Evolutionary conservation across 2,329 filamentous ascomycete genomes (phyloP), one percentile per base, ranked within the genome.

Genomic region (Fusarium guadeloupense): DNA sequence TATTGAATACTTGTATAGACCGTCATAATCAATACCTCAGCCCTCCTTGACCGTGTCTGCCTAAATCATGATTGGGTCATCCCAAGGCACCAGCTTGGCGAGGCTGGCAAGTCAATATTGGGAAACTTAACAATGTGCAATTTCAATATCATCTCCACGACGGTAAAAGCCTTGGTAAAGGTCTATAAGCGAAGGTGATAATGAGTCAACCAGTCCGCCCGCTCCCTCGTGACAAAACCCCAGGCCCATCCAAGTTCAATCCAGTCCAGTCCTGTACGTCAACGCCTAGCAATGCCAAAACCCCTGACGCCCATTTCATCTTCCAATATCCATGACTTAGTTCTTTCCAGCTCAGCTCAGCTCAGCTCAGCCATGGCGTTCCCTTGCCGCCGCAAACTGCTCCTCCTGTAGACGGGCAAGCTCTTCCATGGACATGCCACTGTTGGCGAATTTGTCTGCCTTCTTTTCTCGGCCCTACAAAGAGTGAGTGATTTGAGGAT

Each of bases 371-470:
- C 65, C 68, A 52, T 78, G 76, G 46, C 76, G 74, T 64, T 77
- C 58, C 54, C 76, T 71, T 7, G 93, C 93, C 54, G 87, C 89
- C 37, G 90, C 89, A 77, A 99, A 98, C 67, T 97, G 86, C 75
- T 96, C 93, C 75, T 95, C 89, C 74, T 99, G 95, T 71, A 97
- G 86, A 42, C 89, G 85, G 53, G 95, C 86, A 42, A 99, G 83
- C 76, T 99, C 91, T 69, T 97, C 95, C 73, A 96, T 88, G 1
- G 91, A 91, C 79, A 98, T 84, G 48, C 94, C 94, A 73, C 93
- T 97, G 74, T 95, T 90, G 70, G 97, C 94, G 72, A 98, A 93
- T 79, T 98, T 98, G 77, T 93, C 96, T 64, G 93, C 90, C 78
- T 97, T 97, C 83, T 96, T 96, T 79, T 99, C 95, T 41, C 94